Evolutionary conservation across 306 rosid genomes (phyloP), one percentile per base, ranked within the genome.

Genomic region (Corylus americana): DNA sequence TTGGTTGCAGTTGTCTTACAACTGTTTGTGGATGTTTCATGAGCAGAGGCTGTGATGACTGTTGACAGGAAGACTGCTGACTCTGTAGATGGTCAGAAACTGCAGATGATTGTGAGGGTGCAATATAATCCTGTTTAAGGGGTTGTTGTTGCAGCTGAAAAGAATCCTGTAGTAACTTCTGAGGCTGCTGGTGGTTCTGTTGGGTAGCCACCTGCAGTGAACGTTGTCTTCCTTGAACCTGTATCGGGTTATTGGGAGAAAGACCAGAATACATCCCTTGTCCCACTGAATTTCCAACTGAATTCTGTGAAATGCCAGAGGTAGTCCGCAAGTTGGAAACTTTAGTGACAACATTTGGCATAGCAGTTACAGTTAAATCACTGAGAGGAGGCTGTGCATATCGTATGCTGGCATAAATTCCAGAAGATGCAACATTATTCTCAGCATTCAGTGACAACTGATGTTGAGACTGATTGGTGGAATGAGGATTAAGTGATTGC

Each of bases 101-200:
- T 47, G 7, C 39, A 20, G n/a, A 20, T 25, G 57, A 25, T 48
- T 70, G 31, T 64, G 71, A 13, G 44, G 47, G 22, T 64, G 48
- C 18, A 11, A 59, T 18, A 29, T 1, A 37, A 11, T 27, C 47
- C n/a, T 35, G 45, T 17, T 64, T 64, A n/a, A 12, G 39, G 9
- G 10, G 18, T 63, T 31, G 45, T 13, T 1, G 14, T 66, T 39
- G 48, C 71, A 7, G 47, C 11, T 4, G 16, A 35, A 8, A 37
- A 66, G 71, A 66, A 66, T 66, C 71, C 2, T 35, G 71, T 27
- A 16, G 11, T n/a, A 70, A 70, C 37, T 70, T 70, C 18, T 4
- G 71, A 64, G 48, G 47, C 31, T 35, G 44, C 12, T 14, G 47
- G 47, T 6, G 10, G 22, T 16, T 64, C 5, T 35, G 47, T 11